Conservation (phyloP, 257 asterid genomes). For the Przewalskia tangutica region DNA sequence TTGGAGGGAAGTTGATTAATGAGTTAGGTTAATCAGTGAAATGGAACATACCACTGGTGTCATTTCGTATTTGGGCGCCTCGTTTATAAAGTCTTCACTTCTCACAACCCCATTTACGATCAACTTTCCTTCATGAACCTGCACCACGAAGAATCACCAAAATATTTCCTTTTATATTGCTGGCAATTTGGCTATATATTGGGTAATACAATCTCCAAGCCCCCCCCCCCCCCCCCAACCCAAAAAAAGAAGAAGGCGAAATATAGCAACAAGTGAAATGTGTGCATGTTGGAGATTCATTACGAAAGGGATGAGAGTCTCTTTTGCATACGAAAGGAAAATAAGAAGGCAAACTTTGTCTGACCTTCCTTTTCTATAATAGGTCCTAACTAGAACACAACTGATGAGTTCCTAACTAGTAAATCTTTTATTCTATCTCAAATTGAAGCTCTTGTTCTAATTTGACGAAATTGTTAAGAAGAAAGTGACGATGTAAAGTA, state of each 20-base stretch:
- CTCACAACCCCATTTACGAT: conserved; percentile 4
- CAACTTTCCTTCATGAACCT: conserved; percentile 18
- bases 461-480: background rate
- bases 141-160: background rate
- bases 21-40: background rate
- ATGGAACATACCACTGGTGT: conserved; percentile 7
- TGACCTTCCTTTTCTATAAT: background rate
- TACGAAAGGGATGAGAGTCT: no score
- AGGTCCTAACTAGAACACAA: no score
- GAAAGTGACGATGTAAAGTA: background rate
- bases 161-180: background rate
- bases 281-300: background rate
- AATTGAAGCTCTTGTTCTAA: background rate
- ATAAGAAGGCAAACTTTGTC: background rate
- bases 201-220: background rate
- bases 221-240: background rate
- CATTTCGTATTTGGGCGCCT: conserved; percentile 15
- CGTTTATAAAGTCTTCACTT: conserved; percentile 9
- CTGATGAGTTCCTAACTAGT: background rate
- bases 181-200: background rate
- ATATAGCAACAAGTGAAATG: background rate
- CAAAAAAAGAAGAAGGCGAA: background rate
- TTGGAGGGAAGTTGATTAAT: background rate
- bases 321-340: background rate
- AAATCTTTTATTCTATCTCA: background rate